phyloP scores from a whole-genome alignment of 257 asterid species.

The Lycium ferocissimum region DNA sequence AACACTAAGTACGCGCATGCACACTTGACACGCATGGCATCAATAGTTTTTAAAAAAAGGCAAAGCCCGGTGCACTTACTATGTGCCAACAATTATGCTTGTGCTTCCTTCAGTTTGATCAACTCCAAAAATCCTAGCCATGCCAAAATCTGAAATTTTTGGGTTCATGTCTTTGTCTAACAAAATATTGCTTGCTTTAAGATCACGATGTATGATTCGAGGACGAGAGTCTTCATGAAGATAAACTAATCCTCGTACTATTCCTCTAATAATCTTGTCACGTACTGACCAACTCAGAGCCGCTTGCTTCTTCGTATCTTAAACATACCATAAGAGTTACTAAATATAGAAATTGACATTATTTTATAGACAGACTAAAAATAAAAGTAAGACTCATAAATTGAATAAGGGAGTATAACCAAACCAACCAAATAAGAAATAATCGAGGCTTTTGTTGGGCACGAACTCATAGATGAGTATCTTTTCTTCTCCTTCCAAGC shows the following conservation, averaged over 20 bases:
- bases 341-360: background rate
- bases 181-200: conserved; percentile 7
- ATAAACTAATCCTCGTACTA: conserved; percentile 17
- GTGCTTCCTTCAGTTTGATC: conserved; percentile 20
- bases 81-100: conserved; percentile 24
- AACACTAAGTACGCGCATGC: no score
- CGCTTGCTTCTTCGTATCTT: background rate
- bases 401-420: background rate
- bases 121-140: conserved; percentile 28
- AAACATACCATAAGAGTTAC: background rate
- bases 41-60: no score
- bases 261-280: background rate
- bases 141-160: conserved; percentile 24
- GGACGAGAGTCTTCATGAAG: conserved; percentile 28
- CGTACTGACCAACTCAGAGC: background rate
- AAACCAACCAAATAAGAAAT: background rate
- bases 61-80: background rate
- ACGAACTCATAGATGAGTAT: conserved; percentile 14
- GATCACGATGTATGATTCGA: conserved; percentile 25
- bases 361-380: background rate
- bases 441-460: conserved; percentile 21
- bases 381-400: background rate
- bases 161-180: conserved; percentile 22
- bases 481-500: conserved; percentile 27
- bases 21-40: no score